Conservation (phyloP, 2,329 filamentous ascomycete genomes). For the Dactylellina drechsleri region DNA sequence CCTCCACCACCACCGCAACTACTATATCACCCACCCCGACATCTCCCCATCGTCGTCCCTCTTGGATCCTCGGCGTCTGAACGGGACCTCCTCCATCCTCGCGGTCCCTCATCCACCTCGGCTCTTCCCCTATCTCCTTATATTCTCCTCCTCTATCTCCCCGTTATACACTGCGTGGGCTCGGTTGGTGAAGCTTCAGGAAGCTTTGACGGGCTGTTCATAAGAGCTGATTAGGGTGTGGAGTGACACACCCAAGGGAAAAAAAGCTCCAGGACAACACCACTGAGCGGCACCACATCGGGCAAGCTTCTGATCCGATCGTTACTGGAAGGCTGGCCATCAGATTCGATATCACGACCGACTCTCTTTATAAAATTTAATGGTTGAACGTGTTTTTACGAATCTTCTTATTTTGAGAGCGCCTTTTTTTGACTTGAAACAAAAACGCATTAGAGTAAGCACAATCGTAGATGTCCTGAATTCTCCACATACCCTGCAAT, state of each 20-base stretch:
- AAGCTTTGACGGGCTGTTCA: slow-evolving; percentile 15
- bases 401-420: slow-evolving; percentile 39
- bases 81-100: slow-evolving; percentile 20
- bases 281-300: not conserved
- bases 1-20: slow-evolving; percentile 38
- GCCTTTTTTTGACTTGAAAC: not conserved
- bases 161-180: not conserved
- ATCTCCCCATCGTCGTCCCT: slow-evolving; percentile 11
- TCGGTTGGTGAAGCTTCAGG: slow-evolving; percentile 19
- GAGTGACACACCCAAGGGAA: not conserved
- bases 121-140: not conserved
- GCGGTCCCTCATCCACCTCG: slow-evolving; percentile 5
- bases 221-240: slow-evolving; percentile 5
- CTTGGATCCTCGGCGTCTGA: slow-evolving; percentile 35
- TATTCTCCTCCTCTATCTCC: not conserved
- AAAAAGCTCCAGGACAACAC: not conserved
- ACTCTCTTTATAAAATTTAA: slow-evolving; percentile 49
- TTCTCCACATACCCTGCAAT: not conserved
- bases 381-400: slow-evolving; percentile 52
- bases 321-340: slow-evolving; percentile 16
- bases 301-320: slow-evolving; percentile 24
- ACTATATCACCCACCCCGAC: not conserved
- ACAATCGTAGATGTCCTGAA: not conserved
- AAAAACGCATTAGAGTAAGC: slow-evolving; percentile 19
- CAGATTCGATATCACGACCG: slow-evolving; percentile 14